Evolutionary conservation across 257 asterid genomes (phyloP).

Genomic region (Petunia secreta): DNA sequence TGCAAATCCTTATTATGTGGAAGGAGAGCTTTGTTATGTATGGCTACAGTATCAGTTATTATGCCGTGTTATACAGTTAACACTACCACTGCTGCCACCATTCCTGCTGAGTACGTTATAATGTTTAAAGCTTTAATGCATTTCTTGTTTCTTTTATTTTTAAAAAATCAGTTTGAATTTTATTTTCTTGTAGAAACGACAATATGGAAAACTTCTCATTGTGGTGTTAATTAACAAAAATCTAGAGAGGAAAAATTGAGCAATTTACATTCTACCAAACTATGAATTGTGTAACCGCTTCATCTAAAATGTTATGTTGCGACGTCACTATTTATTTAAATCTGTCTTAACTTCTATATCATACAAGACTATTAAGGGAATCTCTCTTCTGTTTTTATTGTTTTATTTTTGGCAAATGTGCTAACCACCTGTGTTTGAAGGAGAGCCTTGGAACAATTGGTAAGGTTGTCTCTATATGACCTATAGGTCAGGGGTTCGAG

Average conservation of each 20-base stretch:
- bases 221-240: conserved; percentile 17
- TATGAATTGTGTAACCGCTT: too few relatives aligned
- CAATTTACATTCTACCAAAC: neutral
- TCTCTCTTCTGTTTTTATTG: too few relatives aligned
- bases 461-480: too few relatives aligned
- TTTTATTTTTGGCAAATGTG: too few relatives aligned
- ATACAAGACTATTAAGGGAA: too few relatives aligned
- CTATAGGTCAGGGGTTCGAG: too few relatives aligned
- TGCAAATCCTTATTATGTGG: conserved; percentile 33
- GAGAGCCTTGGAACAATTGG: too few relatives aligned
- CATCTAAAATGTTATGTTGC: too few relatives aligned
- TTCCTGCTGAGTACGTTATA: conserved; percentile 55
- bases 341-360: too few relatives aligned
- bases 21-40: conserved; percentile 62
- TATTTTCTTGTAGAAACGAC: neutral
- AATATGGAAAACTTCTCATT: neutral
- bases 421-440: too few relatives aligned
- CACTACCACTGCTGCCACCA: conserved; percentile 31
- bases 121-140: neutral
- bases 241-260: neutral
- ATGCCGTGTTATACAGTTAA: conserved; percentile 40
- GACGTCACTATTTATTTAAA: too few relatives aligned
- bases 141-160: neutral
- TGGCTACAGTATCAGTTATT: conserved; percentile 58
- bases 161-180: neutral